A percentile compares a stretch with the other conserved stretches of the same genome.
Conservation (phyloP, 75 land plant genomes). For the Pseudotsuga menziesii region DNA sequence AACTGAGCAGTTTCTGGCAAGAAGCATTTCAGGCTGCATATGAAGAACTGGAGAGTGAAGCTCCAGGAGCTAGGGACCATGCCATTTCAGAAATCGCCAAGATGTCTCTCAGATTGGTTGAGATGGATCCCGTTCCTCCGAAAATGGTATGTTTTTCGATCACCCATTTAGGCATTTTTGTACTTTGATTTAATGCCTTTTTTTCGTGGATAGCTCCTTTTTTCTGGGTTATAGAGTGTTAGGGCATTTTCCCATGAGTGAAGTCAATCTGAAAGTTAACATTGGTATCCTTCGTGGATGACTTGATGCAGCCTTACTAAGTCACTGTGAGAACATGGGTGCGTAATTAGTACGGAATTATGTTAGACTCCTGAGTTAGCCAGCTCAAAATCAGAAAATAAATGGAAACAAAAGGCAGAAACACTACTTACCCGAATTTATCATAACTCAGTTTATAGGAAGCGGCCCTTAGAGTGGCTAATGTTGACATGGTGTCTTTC, state of each 20-base stretch:
- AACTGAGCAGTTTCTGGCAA: constrained; percentile 54
- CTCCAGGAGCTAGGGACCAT: constrained; percentile 28
- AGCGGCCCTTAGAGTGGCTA: background rate
- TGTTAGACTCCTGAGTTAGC: background rate
- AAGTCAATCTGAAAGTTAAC: too few species aligned
- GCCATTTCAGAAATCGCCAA: constrained; percentile 62
- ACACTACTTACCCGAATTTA: background rate
- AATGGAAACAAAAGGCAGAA: background rate
- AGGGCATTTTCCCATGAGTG: background rate
- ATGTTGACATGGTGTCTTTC: background rate
- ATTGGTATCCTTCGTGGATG: background rate
- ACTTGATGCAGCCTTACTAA: background rate
- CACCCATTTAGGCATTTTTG: background rate
- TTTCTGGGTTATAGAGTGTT: background rate
- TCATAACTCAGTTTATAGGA: background rate
- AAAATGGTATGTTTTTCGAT: constrained; percentile 1
- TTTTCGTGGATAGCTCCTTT: background rate
- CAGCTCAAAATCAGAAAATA: background rate
- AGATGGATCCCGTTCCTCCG: constrained; percentile 21
- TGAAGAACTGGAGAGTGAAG: constrained; percentile 47
- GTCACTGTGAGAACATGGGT: background rate
- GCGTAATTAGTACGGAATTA: background rate
- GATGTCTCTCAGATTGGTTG: constrained; percentile 41
- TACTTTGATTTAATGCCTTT: background rate
- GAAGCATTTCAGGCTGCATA: constrained; percentile 75